Evolutionary conservation across 306 rosid species (phyloP).

Genomic region (Hippophae tibetana): DNA sequence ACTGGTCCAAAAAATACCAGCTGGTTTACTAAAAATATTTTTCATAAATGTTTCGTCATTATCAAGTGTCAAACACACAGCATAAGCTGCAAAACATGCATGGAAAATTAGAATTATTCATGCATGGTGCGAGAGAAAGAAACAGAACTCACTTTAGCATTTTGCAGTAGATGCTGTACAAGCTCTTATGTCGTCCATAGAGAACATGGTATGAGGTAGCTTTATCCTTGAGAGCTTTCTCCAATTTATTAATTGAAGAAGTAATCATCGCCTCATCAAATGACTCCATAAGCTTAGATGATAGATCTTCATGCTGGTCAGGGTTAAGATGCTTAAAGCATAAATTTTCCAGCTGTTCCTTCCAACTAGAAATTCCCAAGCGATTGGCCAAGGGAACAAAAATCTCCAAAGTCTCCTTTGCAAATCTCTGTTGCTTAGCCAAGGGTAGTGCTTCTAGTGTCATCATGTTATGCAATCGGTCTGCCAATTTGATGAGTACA

Average conservation of each 20-base stretch:
- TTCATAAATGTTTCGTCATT: no score
- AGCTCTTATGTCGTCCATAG: constrained; percentile 87
- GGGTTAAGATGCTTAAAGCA: constrained; percentile 86
- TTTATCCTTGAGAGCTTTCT: constrained; percentile 54
- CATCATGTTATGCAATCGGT: constrained; percentile 90
- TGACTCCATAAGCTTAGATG: constrained; percentile 62
- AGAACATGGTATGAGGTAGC: constrained; percentile 68
- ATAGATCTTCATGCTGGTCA: constrained; percentile 54
- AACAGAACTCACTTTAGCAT: constrained; percentile 64
- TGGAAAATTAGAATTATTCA: not conserved
- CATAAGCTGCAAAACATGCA: not conserved
- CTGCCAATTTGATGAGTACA: constrained; percentile 88
- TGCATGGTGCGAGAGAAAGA: constrained; percentile 7
- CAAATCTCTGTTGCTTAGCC: constrained; percentile 76
- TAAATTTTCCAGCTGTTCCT: constrained; percentile 73
- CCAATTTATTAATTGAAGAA: constrained; percentile 58
- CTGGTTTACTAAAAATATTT: not conserved
- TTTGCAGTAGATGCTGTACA: constrained; percentile 74
- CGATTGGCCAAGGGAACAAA: constrained; percentile 93
- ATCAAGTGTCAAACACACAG: not conserved
- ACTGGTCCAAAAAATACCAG: not conserved
- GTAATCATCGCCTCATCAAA: constrained; percentile 72
- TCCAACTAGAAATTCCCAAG: constrained; percentile 86
- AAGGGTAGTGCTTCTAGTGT: constrained; percentile 72
- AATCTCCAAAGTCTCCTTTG: constrained; percentile 96